A percentile compares a stretch with the other conserved stretches of the same genome.
These are phyloP conservation scores for Musa acuminata DNA, from an alignment of 176 grass and related monocot genomes.

Conservation along the genomic window DNA sequence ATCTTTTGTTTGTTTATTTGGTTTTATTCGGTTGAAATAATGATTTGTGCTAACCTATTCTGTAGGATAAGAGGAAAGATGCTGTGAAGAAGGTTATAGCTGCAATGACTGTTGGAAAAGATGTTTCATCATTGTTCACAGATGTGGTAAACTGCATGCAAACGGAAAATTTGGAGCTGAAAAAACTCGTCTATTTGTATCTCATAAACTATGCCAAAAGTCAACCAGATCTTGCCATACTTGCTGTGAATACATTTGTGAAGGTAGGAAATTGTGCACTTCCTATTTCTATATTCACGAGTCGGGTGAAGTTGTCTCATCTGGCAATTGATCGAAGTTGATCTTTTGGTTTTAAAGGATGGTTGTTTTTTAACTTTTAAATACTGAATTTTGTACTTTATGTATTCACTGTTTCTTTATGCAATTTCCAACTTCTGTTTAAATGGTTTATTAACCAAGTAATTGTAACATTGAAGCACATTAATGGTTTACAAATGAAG, in stretches of 20 bases:
- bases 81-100: slow-evolving; percentile 99
- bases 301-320: neutral
- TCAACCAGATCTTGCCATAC: slow-evolving; percentile 97
- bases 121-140: slow-evolving; percentile 96
- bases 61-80: slow-evolving; percentile 98
- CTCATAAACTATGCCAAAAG: slow-evolving; percentile 99
- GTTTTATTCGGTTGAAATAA: neutral
- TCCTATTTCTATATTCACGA: too few relatives aligned
- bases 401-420: too few relatives aligned
- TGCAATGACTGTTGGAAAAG: slow-evolving; percentile 99
- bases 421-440: too few relatives aligned
- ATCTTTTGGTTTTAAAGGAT: too few relatives aligned
- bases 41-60: slow-evolving; percentile 2
- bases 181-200: slow-evolving; percentile 99
- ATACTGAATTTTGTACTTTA: too few relatives aligned
- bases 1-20: neutral
- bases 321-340: neutral
- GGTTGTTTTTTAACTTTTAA: too few relatives aligned
- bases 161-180: slow-evolving; percentile 93
- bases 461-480: neutral
- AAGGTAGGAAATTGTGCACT: slow-evolving; percentile 40
- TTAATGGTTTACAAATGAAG: neutral
- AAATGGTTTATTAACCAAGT: neutral
- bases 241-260: slow-evolving; percentile 99
- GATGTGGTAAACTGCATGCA: slow-evolving; percentile 99